Percentiles rank a stretch among this genome's conserved stretches.
phyloP scores from a whole-genome alignment of 2,329 filamentous ascomycete species.

The Ophiostoma montium region DNA sequence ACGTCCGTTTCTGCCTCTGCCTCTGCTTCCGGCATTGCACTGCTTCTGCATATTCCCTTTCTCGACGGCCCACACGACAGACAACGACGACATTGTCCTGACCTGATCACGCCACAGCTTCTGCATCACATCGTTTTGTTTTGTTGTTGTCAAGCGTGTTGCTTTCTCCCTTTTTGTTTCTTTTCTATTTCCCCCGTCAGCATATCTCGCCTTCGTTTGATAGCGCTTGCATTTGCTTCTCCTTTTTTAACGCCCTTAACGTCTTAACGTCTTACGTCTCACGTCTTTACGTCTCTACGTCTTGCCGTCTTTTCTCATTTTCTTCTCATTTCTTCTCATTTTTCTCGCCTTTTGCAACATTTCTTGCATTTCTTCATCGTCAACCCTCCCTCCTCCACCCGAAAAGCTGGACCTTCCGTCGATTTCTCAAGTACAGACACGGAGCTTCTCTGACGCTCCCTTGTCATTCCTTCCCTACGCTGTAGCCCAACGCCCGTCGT shows the following conservation, averaged over 20 bases:
- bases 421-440: slow-evolving; percentile 69
- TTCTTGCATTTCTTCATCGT: not conserved
- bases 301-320: not conserved
- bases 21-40: not conserved
- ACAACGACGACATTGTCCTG: not conserved
- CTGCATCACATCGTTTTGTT: not conserved
- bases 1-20: not conserved
- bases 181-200: not conserved
- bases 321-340: not conserved
- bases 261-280: slow-evolving; percentile 1
- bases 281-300: not conserved
- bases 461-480: slow-evolving; percentile 56
- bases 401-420: slow-evolving; percentile 91
- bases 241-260: not conserved
- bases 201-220: not conserved
- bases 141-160: not conserved
- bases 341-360: not conserved
- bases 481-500: slow-evolving; percentile 44
- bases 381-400: slow-evolving; percentile 18
- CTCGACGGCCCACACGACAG: not conserved
- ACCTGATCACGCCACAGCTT: not conserved
- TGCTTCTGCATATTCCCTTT: not conserved
- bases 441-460: slow-evolving; percentile 56
- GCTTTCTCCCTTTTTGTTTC: not conserved
- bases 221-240: slow-evolving; percentile 2